Conservation (phyloP, 225 moss, liverwort and hornwort species). For the Sphagnum tenellum region DNA sequence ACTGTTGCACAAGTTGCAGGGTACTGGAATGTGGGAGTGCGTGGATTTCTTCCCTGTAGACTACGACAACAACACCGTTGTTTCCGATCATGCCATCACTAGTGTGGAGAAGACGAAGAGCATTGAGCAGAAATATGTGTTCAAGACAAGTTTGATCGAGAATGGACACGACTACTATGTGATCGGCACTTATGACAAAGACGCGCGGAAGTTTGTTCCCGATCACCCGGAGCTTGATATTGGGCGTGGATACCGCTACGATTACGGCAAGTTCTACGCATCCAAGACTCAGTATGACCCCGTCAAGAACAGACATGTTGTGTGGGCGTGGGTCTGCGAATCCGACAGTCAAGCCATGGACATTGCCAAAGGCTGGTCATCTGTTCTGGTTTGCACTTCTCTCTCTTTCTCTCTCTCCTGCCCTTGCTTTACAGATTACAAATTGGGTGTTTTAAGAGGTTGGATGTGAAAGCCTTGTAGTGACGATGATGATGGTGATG, state of each 20-base stretch:
- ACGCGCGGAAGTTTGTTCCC: conserved; percentile 11
- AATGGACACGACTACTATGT: conserved; percentile 23
- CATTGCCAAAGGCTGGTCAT: conserved; percentile 36
- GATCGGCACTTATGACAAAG: conserved; percentile 25
- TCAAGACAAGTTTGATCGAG: conserved; percentile 27
- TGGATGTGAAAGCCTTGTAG: too few species aligned
- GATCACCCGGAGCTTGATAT: conserved; percentile 2
- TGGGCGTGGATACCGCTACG: conserved; percentile 32
- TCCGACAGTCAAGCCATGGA: conserved; percentile 29
- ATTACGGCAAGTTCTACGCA: conserved; percentile 46
- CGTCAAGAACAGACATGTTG: conserved; percentile 18
- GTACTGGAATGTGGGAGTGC: conserved; percentile 12
- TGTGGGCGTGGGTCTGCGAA: conserved; percentile 46
- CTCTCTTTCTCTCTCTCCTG: background rate
- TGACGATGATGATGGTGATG: too few species aligned
- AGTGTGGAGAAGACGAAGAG: too few species aligned
- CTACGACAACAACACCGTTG: conserved; percentile 2
- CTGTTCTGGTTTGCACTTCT: conserved; percentile 21
- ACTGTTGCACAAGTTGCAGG: too few species aligned
- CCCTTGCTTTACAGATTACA: too few species aligned
- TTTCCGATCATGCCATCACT: background rate
- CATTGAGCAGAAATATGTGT: conserved; percentile 3
- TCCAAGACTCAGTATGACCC: conserved; percentile 38
- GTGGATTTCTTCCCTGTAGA: conserved; percentile 27
- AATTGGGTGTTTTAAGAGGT: too few species aligned